Base-by-base conservation (phyloP, 1,139 yeast genomes). In the Lodderomyces parapsilosis region DNA sequence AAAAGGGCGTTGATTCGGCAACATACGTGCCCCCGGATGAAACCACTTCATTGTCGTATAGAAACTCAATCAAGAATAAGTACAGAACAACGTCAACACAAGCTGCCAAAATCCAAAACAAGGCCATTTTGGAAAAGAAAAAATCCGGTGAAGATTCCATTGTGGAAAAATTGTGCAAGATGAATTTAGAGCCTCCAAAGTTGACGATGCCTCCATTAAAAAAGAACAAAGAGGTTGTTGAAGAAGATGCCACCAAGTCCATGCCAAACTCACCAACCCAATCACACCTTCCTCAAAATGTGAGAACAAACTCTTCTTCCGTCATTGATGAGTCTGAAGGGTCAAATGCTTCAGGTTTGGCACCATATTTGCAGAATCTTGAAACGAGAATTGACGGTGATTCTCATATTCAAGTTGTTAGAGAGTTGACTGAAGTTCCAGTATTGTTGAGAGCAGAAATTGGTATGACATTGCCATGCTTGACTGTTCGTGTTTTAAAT, bases 401-500 rank as follows among this genome's bases (percentile, higher is more conserved):
- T 32, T 69, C 76, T 47, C 63, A 65, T 50, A 78, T 93, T 43
- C 98, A 93, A 68, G 96, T 88, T 57, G 83, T 93, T 43, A 74
- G 78, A 49, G 94, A 88, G 55, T 69, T 91, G 55, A 76, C 76
- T 42, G 83, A 81, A 56, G 86, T 93, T 39, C 98, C 98, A 13
- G 83, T 93, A 17, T 71, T 93, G 49, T 71, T 93, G 49, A 77
- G 97, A 53, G 95, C 97, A 0, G 98, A 91, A 62, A 81, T 90
- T 43, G 97, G 96, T 42, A 89, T 88, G 91, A 90, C 95, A 1
- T 74, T 93, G 46, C 99, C 99, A 13, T 91, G 98, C 62, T 76
- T 93, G 58, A 88, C 97, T 3, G 96, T 93, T 10, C 80, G 96
- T 57, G 86, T 93, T n/a, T 73, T 91, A 57, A 93, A 93, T 57